Conservation (phyloP, 2,329 filamentous ascomycete species). For the Dactylellina sp. region DNA sequence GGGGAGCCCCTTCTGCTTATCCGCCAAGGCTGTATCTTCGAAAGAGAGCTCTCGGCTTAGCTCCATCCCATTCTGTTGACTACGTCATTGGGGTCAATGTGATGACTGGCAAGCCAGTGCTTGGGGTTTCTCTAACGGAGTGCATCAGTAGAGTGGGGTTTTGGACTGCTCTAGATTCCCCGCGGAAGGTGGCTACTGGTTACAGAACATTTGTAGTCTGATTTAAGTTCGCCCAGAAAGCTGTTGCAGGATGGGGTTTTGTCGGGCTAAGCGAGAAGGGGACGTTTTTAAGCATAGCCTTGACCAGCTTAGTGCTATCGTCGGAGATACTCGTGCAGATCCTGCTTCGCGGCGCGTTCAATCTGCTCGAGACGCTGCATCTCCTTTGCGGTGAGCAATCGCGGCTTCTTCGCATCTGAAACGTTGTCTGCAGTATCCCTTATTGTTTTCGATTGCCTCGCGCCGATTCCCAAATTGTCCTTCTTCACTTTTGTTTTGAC, state of each 20-base stretch:
- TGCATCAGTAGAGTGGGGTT: constrained; percentile 38
- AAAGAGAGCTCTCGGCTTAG: constrained; percentile 50
- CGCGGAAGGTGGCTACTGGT: constrained; percentile 49
- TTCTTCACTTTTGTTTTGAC: constrained; percentile 79
- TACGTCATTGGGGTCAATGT: constrained; percentile 49
- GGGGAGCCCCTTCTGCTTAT: constrained; percentile 27
- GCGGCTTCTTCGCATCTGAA: constrained; percentile 55
- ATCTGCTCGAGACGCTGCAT: constrained; percentile 49
- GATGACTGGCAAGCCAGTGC: constrained; percentile 28
- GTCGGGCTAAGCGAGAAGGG: constrained; percentile 56
- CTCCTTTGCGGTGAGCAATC: constrained; percentile 54
- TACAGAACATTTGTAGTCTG: constrained; percentile 54
- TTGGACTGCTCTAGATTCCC: constrained; percentile 57
- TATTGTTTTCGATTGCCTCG: constrained; percentile 65
- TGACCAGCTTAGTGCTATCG: constrained; percentile 44
- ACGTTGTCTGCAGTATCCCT: constrained; percentile 58
- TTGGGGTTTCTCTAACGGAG: constrained; percentile 27
- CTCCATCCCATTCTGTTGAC: constrained; percentile 30
- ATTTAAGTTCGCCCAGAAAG: constrained; percentile 56
- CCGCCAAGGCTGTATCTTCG: constrained; percentile 50
- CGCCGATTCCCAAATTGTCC: constrained; percentile 79
- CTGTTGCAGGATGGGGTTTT: constrained; percentile 48
- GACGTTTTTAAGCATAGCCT: constrained; percentile 53
- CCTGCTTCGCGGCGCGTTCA: constrained; percentile 55
- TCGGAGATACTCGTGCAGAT: constrained; percentile 57